phyloP scores from a whole-genome alignment of 2,329 filamentous ascomycete species.

The Neocatenulostroma microsporum region DNA sequence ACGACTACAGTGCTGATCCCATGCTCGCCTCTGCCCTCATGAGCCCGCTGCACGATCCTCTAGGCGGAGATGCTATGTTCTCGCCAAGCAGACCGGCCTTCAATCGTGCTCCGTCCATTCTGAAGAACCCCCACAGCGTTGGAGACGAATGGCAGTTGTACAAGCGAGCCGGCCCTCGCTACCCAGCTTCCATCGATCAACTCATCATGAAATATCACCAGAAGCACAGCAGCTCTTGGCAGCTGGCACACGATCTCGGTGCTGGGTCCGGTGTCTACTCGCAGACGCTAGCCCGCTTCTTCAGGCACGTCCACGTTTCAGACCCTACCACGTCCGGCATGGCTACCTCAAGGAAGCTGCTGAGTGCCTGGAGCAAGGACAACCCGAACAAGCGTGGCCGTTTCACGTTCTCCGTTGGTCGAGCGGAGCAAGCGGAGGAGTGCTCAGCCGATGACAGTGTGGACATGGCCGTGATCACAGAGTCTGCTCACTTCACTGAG shows the following conservation, averaged over 20 bases:
- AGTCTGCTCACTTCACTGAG: conserved; percentile 12
- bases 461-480: conserved; percentile 10
- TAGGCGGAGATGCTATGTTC: conserved; percentile 8
- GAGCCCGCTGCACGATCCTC: conserved; percentile 8
- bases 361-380: conserved; percentile 5
- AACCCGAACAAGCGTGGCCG: conserved; percentile 11
- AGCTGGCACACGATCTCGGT: conserved; percentile 17
- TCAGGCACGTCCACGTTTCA: conserved; percentile 15
- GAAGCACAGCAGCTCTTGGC: conserved; percentile 14
- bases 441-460: conserved; percentile 7
- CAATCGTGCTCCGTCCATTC: conserved; percentile 7
- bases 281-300: conserved; percentile 10
- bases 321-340: conserved; percentile 9
- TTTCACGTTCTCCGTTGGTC: conserved; percentile 11
- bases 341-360: conserved; percentile 4
- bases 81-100: background rate
- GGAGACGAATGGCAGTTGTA: conserved; percentile 11
- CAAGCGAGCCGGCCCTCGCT: conserved; percentile 14
- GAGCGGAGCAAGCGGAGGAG: conserved; percentile 9
- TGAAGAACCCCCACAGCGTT: background rate
- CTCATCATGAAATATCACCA: conserved; percentile 18
- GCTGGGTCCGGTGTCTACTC: conserved; percentile 13
- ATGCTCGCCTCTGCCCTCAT: conserved; percentile 10
- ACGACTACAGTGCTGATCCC: conserved; percentile 8
- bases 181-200: conserved; percentile 13